Conservation (phyloP, 1,139 yeast species). For the Saccharomyces hybrid region DNA sequence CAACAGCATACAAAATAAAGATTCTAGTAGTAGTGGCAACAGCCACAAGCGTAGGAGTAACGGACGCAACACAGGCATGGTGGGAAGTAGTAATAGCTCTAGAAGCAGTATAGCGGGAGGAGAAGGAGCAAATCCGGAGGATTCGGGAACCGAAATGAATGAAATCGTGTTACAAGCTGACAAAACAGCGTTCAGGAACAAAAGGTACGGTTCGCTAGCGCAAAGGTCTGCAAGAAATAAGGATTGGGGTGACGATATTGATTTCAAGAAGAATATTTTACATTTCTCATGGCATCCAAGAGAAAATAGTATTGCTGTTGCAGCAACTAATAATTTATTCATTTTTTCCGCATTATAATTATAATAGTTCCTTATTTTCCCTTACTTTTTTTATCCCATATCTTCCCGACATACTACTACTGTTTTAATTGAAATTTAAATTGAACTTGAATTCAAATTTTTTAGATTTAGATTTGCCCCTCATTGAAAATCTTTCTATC, state of each 20-base stretch:
- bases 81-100: conserved; percentile 9
- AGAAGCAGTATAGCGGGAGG: conserved; percentile 24
- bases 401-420: not conserved
- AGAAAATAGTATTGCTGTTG: conserved; percentile 95
- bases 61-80: conserved; percentile 2
- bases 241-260: conserved; percentile 74
- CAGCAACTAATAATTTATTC: conserved; percentile 92
- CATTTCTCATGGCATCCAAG: conserved; percentile 98
- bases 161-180: conserved; percentile 94
- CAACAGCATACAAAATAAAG: conserved; percentile 17
- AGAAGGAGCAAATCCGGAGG: conserved; percentile 4
- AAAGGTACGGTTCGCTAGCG: conserved; percentile 27
- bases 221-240: conserved; percentile 37
- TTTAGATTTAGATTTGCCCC: not conserved
- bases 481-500: not conserved
- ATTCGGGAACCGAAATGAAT: conserved; percentile 28
- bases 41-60: conserved; percentile 2
- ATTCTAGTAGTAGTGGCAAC: conserved; percentile 4
- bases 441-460: conserved; percentile 2
- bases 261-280: conserved; percentile 88
- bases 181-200: conserved; percentile 79
- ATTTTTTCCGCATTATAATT: conserved; percentile 59
- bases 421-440: conserved; percentile 3
- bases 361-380: not conserved
- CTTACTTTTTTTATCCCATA: no score